Evolutionary conservation across 2,329 filamentous ascomycete genomes (phyloP), one percentile per base, ranked within the genome.

Genomic region (Mariannaea elegans): DNA sequence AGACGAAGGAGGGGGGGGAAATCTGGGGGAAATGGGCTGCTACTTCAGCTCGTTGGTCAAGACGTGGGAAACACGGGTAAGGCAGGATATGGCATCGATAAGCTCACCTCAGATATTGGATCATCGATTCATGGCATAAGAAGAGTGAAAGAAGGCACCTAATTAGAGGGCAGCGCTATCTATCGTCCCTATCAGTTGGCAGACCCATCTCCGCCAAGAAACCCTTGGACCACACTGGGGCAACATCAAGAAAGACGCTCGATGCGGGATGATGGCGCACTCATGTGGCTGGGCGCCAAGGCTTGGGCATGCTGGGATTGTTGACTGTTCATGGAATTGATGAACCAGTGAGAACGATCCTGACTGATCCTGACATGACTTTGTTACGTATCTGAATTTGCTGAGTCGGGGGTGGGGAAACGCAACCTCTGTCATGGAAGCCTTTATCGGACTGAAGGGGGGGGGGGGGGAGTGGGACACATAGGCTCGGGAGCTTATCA

Each of bases 371-470:
- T 49, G 51, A 14, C 46, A 19, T 32, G 50, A 49, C 56, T 36
- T 68, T 58, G 61, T 76, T 77, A 77, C 75, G 73, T 75, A 76
- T 72, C 74, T 68, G 65, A 71, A 77, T 74, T 76, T 75, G 72
- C 62, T 74, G 71, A 71, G 54, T 59, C 46, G 13, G 47, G 49
- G 32, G 47, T 51, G 50, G 49, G 56, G 34, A 44, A 31, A 39
- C 23, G 42, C 36, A 42, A 13, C 19, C 18, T 41, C 16, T 59
- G 36, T 38, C 36, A 31, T 50, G 52, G 46, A 24, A 36, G 36
- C n/a, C 13, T 44, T 44, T 34, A 52, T 55, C 45, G 24, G 41
- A 27, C 45, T 6, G 42, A 46, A 19, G 34, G 16, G 38, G 19
- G 42, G n/a, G 48, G 42, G 46, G 55, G 39, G 34, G 8, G 41